phyloP scores from a whole-genome alignment of 441 rosid genomes.

The Aleurites moluccanus region DNA sequence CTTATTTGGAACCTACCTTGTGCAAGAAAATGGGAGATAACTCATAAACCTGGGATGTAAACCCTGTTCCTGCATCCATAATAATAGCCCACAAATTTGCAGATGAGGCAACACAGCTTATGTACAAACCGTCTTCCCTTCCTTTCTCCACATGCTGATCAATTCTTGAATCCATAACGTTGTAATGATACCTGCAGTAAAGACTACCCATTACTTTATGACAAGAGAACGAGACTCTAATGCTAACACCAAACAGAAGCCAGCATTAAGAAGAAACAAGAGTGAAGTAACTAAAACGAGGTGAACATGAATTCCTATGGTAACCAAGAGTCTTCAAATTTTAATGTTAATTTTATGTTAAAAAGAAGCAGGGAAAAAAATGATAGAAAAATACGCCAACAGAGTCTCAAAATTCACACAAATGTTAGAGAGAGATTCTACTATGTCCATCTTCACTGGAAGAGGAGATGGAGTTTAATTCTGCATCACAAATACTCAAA shows the following conservation, averaged over 20 bases:
- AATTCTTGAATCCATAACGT: conserved; percentile 49
- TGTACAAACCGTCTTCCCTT: conserved; percentile 49
- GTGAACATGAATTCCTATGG: background rate
- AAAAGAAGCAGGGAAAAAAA: background rate
- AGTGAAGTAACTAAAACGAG: background rate
- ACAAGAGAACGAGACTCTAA: background rate
- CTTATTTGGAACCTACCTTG: conserved; percentile 39
- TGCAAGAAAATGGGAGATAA: conserved; percentile 55
- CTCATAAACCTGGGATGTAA: conserved; percentile 53
- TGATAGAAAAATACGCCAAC: background rate
- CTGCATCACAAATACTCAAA: background rate
- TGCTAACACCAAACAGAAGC: background rate
- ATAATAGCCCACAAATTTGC: conserved; percentile 59
- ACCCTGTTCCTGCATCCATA: conserved; percentile 63
- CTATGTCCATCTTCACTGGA: background rate
- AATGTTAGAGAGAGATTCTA: background rate
- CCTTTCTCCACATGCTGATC: conserved; percentile 54
- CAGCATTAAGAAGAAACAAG: background rate
- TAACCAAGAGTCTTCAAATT: background rate
- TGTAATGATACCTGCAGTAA: conserved; percentile 49
- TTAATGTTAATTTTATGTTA: background rate
- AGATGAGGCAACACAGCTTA: conserved; percentile 55
- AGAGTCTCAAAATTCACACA: background rate
- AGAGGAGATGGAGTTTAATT: background rate
- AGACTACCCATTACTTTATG: background rate